Evolutionary conservation across 306 rosid species (phyloP).

Genomic region (Myrica gale): DNA sequence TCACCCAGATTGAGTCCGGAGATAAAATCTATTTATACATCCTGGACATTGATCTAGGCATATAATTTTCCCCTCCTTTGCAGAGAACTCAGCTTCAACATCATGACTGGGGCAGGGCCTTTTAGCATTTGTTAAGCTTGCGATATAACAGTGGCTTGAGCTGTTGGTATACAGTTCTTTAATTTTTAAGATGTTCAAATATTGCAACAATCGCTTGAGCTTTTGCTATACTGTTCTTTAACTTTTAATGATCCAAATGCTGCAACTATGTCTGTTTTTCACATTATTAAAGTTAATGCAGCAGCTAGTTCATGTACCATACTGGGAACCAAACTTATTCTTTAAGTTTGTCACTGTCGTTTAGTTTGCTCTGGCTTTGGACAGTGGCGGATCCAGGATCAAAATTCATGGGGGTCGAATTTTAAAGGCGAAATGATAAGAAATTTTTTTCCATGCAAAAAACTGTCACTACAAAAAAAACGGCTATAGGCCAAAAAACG

Average conservation of each 20-base stretch:
- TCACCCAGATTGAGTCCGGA: background rate
- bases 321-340: background rate
- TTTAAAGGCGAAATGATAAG: too few species aligned
- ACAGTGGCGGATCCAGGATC: too few species aligned
- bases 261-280: too few species aligned
- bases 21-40: background rate
- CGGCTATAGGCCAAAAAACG: too few species aligned
- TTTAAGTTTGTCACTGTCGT: too few species aligned
- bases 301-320: background rate
- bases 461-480: too few species aligned
- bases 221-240: too few species aligned
- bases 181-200: background rate
- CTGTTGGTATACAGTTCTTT: background rate
- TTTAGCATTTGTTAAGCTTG: background rate
- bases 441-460: too few species aligned
- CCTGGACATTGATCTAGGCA: background rate
- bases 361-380: too few species aligned
- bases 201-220: background rate
- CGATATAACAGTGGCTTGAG: background rate
- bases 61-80: background rate
- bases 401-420: too few species aligned
- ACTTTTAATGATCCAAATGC: too few species aligned
- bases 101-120: background rate
- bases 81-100: slow-evolving; percentile 38
- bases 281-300: background rate